Evolutionary conservation across 1,284 basidiomycete species (phyloP).

Genomic region (Inonotus obliquus): DNA sequence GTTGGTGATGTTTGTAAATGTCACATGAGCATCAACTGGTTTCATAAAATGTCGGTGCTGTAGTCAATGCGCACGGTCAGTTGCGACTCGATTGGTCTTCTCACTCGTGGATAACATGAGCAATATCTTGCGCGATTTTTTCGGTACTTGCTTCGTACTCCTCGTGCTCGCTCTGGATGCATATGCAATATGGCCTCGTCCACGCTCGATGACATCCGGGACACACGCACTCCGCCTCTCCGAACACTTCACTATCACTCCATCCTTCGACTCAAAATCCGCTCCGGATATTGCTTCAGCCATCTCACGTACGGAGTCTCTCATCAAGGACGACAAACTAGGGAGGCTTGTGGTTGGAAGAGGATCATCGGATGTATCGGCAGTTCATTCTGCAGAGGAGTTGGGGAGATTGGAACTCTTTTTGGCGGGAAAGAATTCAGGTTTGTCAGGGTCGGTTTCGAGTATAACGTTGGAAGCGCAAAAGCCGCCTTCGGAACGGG

Average conservation of each 20-base stretch:
- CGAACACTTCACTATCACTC: slow-evolving; percentile 4
- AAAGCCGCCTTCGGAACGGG: slow-evolving; percentile 46
- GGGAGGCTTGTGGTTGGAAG: slow-evolving; percentile 47
- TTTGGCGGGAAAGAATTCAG: background rate
- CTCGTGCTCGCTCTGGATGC: slow-evolving; percentile 30
- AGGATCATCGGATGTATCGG: slow-evolving; percentile 27
- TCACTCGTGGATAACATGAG: too few relatives aligned
- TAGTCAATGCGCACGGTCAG: too few relatives aligned
- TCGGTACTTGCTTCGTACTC: background rate
- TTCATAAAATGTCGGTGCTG: too few relatives aligned
- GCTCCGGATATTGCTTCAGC: slow-evolving; percentile 36
- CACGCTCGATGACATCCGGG: slow-evolving; percentile 3
- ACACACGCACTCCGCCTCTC: slow-evolving; percentile 1
- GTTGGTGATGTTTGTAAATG: too few relatives aligned
- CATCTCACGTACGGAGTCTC: slow-evolving; percentile 35
- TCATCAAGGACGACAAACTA: slow-evolving; percentile 43
- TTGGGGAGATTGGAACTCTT: background rate
- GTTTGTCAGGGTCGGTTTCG: slow-evolving; percentile 17
- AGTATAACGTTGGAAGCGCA: slow-evolving; percentile 54
- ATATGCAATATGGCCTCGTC: slow-evolving; percentile 14
- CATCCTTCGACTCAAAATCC: background rate
- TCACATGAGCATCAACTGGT: too few relatives aligned
- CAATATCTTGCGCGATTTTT: too few relatives aligned
- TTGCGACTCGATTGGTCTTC: too few relatives aligned
- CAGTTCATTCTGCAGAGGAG: background rate